These are phyloP conservation scores for Colletotrichum neosansevieriae DNA, from an alignment of 2,329 filamentous ascomycete genomes.

Conservation along the genomic window DNA sequence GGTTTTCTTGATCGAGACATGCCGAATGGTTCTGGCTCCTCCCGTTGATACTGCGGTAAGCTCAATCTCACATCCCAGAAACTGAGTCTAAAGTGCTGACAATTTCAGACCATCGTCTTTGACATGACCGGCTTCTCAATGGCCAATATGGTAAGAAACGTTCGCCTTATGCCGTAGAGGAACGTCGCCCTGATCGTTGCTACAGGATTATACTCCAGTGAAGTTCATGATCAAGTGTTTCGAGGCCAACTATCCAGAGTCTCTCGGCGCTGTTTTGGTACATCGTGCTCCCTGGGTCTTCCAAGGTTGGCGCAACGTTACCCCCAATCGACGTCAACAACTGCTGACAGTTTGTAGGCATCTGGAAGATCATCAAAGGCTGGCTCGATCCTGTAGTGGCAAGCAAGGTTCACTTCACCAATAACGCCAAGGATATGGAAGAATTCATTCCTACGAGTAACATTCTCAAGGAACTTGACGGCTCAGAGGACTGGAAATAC, in stretches of 20 bases:
- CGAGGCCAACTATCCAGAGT: conserved; percentile 98
- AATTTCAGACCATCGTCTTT: conserved; percentile 83
- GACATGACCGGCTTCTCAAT: conserved; percentile 96
- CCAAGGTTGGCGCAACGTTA: conserved; percentile 71
- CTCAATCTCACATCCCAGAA: conserved; percentile 42
- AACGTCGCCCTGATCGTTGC: conserved; percentile 40
- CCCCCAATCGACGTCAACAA: neutral
- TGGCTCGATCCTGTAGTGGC: conserved; percentile 99
- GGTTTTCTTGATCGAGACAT: conserved; percentile 93
- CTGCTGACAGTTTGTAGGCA: conserved; percentile 63
- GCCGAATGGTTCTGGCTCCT: conserved; percentile 82
- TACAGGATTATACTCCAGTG: conserved; percentile 88
- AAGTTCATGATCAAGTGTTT: conserved; percentile 99
- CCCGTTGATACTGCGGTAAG: conserved; percentile 93
- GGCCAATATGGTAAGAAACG: conserved; percentile 83
- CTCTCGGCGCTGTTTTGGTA: conserved; percentile 87
- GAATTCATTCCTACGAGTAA: conserved; percentile 78
- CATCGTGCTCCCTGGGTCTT: conserved; percentile 99
- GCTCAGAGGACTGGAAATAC: conserved; percentile 87
- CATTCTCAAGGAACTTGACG: conserved; percentile 87
- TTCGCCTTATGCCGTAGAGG: neutral
- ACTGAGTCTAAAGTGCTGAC: conserved; percentile 3
- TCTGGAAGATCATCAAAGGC: conserved; percentile 94
- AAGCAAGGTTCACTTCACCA: conserved; percentile 92
- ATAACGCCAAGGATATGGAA: conserved; percentile 81